A percentile compares a stretch with the other conserved stretches of the same genome.
phyloP scores from a whole-genome alignment of 768 basidiomycete species.

The Tylopilus felleus region DNA sequence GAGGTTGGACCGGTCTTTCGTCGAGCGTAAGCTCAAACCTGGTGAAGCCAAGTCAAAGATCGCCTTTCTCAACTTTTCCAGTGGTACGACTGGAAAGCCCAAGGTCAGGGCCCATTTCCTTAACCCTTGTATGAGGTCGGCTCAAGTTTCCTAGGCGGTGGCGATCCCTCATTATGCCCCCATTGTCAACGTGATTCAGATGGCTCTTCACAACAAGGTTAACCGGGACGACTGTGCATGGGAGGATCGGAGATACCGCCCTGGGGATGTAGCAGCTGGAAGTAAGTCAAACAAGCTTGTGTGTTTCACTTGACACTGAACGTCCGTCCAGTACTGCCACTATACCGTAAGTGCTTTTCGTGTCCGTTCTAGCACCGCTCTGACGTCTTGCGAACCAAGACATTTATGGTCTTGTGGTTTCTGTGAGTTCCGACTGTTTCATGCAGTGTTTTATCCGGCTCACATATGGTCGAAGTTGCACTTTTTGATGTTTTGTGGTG shows the following conservation, averaged over 20 bases:
- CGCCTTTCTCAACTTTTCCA: slow-evolving; percentile 70
- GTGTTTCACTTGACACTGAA: slow-evolving; percentile 7
- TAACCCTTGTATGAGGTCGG: neutral
- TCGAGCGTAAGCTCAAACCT: slow-evolving; percentile 43
- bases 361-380: neutral
- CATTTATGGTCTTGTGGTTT: slow-evolving; percentile 58
- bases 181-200: slow-evolving; percentile 64
- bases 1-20: slow-evolving; percentile 36
- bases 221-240: slow-evolving; percentile 36
- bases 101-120: slow-evolving; percentile 13
- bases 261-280: slow-evolving; percentile 57
- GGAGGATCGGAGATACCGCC: slow-evolving; percentile 41
- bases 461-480: slow-evolving; percentile 40
- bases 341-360: slow-evolving; percentile 47
- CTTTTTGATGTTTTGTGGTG: slow-evolving; percentile 51
- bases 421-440: slow-evolving; percentile 34
- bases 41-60: slow-evolving; percentile 61
- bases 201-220: slow-evolving; percentile 46
- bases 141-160: slow-evolving; percentile 46
- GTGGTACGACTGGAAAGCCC: slow-evolving; percentile 66
- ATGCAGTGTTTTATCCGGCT: neutral
- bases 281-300: slow-evolving; percentile 38
- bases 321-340: slow-evolving; percentile 46
- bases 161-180: slow-evolving; percentile 63
- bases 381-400: slow-evolving; percentile 36